phyloP scores from a whole-genome alignment of 1,139 yeast species.

The Insectozyma bohioensis region DNA sequence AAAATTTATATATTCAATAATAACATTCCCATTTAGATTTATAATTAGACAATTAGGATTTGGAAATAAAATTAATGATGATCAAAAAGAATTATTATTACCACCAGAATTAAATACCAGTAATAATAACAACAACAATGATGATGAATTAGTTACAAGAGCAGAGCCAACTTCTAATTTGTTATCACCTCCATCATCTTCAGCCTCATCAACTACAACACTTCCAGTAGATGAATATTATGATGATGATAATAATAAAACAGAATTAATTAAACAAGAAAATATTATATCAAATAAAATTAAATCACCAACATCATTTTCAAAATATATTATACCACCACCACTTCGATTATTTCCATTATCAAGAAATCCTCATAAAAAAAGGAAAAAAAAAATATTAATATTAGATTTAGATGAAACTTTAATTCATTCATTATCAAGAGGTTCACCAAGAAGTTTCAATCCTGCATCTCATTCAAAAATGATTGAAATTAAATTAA shows the following conservation, averaged over 20 bases:
- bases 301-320: conserved; percentile 57
- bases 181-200: conserved; percentile 2
- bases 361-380: conserved; percentile 40
- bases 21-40: conserved; percentile 21
- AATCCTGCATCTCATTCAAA: conserved; percentile 59
- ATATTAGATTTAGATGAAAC: conserved; percentile 93
- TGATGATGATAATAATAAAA: conserved; percentile 41
- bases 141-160: conserved; percentile 14
- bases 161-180: conserved; percentile 4
- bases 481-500: conserved; percentile 82
- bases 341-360: conserved; percentile 48
- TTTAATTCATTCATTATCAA: conserved; percentile 81
- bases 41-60: conserved; percentile 9
- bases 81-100: background rate
- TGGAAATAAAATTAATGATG: conserved; percentile 6
- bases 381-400: conserved; percentile 57
- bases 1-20: conserved; percentile 19
- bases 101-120: conserved; percentile 1
- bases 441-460: conserved; percentile 50
- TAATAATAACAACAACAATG: conserved; percentile 7
- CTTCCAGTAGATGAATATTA: conserved; percentile 5
- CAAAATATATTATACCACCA: conserved; percentile 49
- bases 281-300: conserved; percentile 43
- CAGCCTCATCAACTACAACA: conserved; percentile 1
- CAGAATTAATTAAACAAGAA: conserved; percentile 43